Conservation (phyloP, 2,329 filamentous ascomycete species). For the Pyrenophora seminiperda region DNA sequence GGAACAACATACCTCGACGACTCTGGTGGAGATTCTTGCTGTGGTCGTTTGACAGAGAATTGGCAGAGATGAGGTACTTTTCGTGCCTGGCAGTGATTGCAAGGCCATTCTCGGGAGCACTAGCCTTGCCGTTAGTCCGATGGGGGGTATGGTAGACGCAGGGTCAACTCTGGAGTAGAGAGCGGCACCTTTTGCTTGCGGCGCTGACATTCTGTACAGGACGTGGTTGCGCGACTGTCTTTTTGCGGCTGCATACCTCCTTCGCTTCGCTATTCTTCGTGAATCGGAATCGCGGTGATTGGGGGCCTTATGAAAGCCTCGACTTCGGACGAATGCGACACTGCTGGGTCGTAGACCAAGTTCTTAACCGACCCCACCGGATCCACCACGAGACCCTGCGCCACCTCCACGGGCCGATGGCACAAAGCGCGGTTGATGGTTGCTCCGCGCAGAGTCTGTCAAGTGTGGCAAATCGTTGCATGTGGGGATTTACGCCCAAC, state of each 20-base stretch:
- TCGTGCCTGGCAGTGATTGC: constrained; percentile 56
- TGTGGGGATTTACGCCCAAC: no score
- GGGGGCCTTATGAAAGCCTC: constrained; percentile 4
- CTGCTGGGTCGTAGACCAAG: constrained; percentile 1
- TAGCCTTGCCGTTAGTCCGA: constrained; percentile 33
- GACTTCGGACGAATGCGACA: constrained; percentile 7
- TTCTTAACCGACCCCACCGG: constrained; percentile 10
- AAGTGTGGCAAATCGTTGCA: constrained; percentile 6
- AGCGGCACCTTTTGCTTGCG: constrained; percentile 56
- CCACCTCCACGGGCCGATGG: constrained; percentile 10
- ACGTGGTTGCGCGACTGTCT: constrained; percentile 32
- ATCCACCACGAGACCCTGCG: constrained; percentile 10
- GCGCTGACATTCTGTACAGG: constrained; percentile 57
- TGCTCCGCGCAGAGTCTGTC: neutral
- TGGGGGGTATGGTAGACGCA: constrained; percentile 5
- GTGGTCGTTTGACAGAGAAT: constrained; percentile 47
- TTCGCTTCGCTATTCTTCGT: neutral
- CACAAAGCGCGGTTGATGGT: neutral
- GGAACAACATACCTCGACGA: constrained; percentile 25
- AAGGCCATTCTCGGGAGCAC: constrained; percentile 59
- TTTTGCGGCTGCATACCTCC: constrained; percentile 32
- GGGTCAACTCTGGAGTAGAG: constrained; percentile 7
- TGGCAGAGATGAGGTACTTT: constrained; percentile 57
- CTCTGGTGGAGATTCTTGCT: constrained; percentile 26
- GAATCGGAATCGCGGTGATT: neutral